These are phyloP conservation scores for Solanum gracilifrons DNA, from an alignment of 257 asterid genomes.

Conservation along the genomic window DNA sequence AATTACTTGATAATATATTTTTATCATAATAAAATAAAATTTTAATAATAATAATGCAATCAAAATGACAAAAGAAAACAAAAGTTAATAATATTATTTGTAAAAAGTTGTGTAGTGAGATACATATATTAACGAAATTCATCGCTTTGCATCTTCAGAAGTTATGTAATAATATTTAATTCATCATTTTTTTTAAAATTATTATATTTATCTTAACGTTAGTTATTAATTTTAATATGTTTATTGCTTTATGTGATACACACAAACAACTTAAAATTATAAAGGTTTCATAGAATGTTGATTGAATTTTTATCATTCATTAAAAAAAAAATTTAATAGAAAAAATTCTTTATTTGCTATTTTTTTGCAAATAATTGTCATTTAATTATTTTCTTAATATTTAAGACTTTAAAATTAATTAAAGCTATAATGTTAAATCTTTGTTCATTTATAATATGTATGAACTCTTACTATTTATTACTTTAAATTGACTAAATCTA, in stretches of 20 bases:
- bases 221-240: no score
- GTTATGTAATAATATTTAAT: no score
- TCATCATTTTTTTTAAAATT: no score
- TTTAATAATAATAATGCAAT: background rate
- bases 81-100: background rate
- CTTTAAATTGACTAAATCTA: background rate
- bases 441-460: background rate
- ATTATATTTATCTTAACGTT: background rate
- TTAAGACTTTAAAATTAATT: no score
- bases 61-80: no score
- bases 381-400: background rate
- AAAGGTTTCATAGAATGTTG: background rate
- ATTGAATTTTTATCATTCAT: background rate
- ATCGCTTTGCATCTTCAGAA: background rate
- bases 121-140: background rate
- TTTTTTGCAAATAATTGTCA: no score
- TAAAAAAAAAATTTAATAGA: no score
- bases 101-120: background rate
- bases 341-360: no score
- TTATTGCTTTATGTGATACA: background rate
- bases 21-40: no score
- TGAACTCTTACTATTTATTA: background rate
- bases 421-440: background rate
- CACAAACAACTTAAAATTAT: background rate
- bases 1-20: no score